Conservation (phyloP, 192 early-diverging fungal genomes). For the Allomyces javanicus region DNA sequence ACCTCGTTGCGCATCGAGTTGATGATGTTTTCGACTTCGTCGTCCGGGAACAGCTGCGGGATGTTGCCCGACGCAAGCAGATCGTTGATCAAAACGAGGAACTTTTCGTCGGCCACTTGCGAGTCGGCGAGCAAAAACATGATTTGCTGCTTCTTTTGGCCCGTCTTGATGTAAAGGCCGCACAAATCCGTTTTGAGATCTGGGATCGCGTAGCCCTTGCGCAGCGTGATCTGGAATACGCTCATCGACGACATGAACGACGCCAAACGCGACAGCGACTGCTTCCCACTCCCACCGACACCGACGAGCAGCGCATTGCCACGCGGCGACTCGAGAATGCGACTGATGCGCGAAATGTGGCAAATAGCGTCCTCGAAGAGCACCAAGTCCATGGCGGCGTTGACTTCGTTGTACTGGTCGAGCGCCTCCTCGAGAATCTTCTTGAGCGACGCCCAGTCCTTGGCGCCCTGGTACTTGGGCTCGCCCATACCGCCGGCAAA, state of each 20-base stretch:
- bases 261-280: slow-evolving; percentile 89
- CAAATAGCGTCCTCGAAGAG: slow-evolving; percentile 96
- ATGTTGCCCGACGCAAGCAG: slow-evolving; percentile 95
- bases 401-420: slow-evolving; percentile 97
- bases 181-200: slow-evolving; percentile 98
- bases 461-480: slow-evolving; percentile 79
- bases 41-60: slow-evolving; percentile 95
- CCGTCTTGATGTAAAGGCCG: slow-evolving; percentile 62
- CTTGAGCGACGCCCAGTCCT: slow-evolving; percentile 67
- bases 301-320: slow-evolving; percentile 96
- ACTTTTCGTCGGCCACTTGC: slow-evolving; percentile 86
- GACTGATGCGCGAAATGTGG: slow-evolving; percentile 90
- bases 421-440: slow-evolving; percentile 87
- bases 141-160: slow-evolving; percentile 94
- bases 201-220: slow-evolving; percentile 79
- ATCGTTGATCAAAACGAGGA: slow-evolving; percentile 99
- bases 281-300: slow-evolving; percentile 92
- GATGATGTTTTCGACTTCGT: slow-evolving; percentile 86
- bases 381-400: slow-evolving; percentile 87
- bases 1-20: slow-evolving; percentile 87
- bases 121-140: slow-evolving; percentile 97
- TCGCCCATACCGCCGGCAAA: slow-evolving; percentile 95
- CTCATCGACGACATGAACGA: slow-evolving; percentile 97
- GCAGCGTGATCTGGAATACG: slow-evolving; percentile 91
- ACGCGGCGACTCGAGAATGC: slow-evolving; percentile 91